Evolutionary conservation across 2,329 filamentous ascomycete genomes (phyloP), one percentile per base, ranked within the genome.

Genomic region (Colletotrichum trifolii): DNA sequence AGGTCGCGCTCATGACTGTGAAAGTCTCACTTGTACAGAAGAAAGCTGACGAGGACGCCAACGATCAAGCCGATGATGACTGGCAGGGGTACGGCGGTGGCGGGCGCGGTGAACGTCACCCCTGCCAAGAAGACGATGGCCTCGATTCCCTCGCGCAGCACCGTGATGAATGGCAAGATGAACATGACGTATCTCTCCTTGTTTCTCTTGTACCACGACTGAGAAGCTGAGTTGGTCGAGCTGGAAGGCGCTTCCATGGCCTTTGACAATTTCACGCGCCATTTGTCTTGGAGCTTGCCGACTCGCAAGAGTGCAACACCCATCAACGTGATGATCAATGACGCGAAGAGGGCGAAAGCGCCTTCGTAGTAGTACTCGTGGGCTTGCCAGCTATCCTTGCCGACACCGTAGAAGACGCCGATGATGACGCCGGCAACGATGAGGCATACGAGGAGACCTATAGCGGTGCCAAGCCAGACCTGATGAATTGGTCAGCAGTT

Each of bases 71-170:
- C 94, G 15, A 87, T 83, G 17, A 96, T 77, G 3, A 94, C 91
- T 0, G 94, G 88, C 6, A 97, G 79, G 2, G 94, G 93, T 55
- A 97, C 91, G 0, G 93, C 85, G 6, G 85, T 87, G 2, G 92
- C 92, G 0, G 93, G 92, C 4, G 91, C 82, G 1, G 89, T 87
- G 59, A 97, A 88, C 3, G 91, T 90, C 5, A 97, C 93, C 17
- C 93, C 94, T 13, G 92, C 92, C 57, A 96, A 88, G 76, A 96
- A 97, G 33, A 97, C 86, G 40, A 97, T 90, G 0, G 91, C 92
- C 75, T 97, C 94, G 36, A 97, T 86, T 3, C 93, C 94, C 76
- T 97, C 93, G 40, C 94, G 84, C 12, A 97, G 79, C n/a, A 96
- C 91, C 0, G 93, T 97, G 74, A 97, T 84, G 77, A 97, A 96